Conservation (phyloP, 1,139 yeast genomes). For the Yamadazyma mexicana region DNA sequence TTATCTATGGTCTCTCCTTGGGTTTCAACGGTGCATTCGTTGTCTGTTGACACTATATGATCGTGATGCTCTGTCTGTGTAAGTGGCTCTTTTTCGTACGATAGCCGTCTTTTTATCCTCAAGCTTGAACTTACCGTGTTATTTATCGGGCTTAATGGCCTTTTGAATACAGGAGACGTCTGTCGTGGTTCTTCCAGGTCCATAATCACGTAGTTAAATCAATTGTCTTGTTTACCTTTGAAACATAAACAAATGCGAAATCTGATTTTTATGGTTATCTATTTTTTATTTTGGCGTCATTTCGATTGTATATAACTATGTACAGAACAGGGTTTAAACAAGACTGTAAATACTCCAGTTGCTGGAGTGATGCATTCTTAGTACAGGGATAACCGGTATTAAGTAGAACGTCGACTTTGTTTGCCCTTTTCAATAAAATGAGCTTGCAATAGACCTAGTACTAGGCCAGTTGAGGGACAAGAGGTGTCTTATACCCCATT, state of each 20-base stretch:
- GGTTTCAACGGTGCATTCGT: slow-evolving; percentile 1
- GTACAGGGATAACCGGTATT: too few species aligned
- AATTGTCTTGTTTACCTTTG: not conserved
- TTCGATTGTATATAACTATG: too few species aligned
- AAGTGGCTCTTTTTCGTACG: slow-evolving; percentile 4
- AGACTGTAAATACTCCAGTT: too few species aligned
- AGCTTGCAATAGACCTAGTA: too few species aligned
- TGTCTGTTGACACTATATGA: not conserved
- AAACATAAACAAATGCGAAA: slow-evolving; percentile 1
- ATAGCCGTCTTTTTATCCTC: slow-evolving; percentile 4
- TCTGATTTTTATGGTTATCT: too few species aligned
- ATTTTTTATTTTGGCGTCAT: too few species aligned
- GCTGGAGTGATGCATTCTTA: too few species aligned
- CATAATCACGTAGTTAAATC: not conserved
- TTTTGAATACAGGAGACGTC: slow-evolving; percentile 3
- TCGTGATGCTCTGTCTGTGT: slow-evolving; percentile 1
- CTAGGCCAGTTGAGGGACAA: too few species aligned
- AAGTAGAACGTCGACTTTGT: too few species aligned
- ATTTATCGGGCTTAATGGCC: slow-evolving; percentile 11
- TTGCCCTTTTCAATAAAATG: too few species aligned
- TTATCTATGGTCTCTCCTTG: not conserved
- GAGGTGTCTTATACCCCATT: too few species aligned
- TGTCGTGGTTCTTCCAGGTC: not conserved
- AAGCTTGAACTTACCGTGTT: slow-evolving; percentile 7
- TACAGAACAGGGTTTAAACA: too few species aligned